Evolutionary conservation across 1,284 basidiomycete genomes (phyloP).

Genomic region (Trichosporon sp.): DNA sequence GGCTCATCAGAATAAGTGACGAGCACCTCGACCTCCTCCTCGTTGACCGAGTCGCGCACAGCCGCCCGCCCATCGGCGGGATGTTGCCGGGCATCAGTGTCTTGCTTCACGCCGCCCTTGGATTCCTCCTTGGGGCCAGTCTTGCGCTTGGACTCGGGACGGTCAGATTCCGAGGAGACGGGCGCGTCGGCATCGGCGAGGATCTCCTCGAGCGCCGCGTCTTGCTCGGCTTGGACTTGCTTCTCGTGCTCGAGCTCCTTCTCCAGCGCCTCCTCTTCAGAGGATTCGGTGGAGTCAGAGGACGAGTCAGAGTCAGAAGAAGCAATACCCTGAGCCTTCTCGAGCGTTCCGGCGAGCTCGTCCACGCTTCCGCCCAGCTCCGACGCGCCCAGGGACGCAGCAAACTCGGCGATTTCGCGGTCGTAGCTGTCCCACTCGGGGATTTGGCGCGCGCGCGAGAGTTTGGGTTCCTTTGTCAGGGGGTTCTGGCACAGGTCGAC

Average conservation of each 20-base stretch:
- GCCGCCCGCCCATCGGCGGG: not conserved
- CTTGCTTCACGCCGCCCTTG: not conserved
- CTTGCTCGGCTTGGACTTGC: not conserved
- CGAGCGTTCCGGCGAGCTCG: conserved; percentile 61
- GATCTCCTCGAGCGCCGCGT: conserved; percentile 2
- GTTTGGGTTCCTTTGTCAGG: conserved; percentile 95
- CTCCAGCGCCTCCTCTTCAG: conserved; percentile 6
- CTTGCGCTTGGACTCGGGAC: not conserved
- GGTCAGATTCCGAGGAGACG: not conserved
- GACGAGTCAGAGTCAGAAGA: not conserved
- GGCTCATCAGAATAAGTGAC: not conserved
- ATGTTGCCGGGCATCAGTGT: not conserved
- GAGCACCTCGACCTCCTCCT: conserved; percentile 10
- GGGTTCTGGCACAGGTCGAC: conserved; percentile 91
- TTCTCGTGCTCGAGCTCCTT: conserved; percentile 16
- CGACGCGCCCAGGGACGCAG: conserved; percentile 60
- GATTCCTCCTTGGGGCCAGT: not conserved
- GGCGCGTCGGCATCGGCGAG: not conserved
- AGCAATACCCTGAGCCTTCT: not conserved
- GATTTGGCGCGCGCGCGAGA: conserved; percentile 87
- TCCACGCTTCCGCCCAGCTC: conserved; percentile 72
- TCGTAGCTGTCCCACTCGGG: conserved; percentile 98
- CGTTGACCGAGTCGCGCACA: not conserved
- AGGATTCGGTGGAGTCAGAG: not conserved
- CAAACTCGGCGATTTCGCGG: conserved; percentile 62